Percentiles rank a stretch among this genome's conserved stretches.
Evolutionary conservation across 805 yeast genomes (phyloP).

Genomic region (Ogataea allantospora): DNA sequence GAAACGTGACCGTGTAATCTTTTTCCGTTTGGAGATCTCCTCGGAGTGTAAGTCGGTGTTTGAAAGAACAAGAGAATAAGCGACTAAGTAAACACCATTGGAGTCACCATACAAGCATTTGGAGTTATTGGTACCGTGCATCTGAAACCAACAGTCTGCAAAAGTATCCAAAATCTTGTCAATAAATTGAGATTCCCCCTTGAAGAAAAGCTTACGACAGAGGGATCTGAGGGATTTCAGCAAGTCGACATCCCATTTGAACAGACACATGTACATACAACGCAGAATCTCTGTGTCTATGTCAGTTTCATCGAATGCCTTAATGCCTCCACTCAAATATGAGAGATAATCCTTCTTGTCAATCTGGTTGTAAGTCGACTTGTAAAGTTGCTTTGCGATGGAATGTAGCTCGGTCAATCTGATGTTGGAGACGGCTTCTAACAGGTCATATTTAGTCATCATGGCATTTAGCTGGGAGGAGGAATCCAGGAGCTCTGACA

Average conservation of each 20-base stretch:
- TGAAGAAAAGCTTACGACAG: conserved; percentile 66
- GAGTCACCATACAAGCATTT: conserved; percentile 41
- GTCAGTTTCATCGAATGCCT: conserved; percentile 17
- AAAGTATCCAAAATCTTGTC: conserved; percentile 71
- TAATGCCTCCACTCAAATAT: conserved; percentile 29
- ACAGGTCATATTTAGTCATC: conserved; percentile 3
- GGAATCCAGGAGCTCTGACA: conserved; percentile 3
- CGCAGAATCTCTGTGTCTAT: conserved; percentile 41
- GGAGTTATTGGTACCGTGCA: conserved; percentile 36
- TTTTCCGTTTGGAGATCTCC: conserved; percentile 37
- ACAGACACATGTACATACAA: conserved; percentile 44
- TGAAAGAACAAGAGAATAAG: conserved; percentile 67
- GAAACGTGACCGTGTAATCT: conserved; percentile 43
- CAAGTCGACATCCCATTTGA: conserved; percentile 48
- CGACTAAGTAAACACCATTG: conserved; percentile 64
- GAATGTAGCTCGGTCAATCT: conserved; percentile 11
- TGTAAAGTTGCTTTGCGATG: conserved; percentile 34
- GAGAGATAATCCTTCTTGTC: conserved; percentile 25
- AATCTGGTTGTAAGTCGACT: conserved; percentile 30
- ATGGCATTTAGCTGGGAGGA: conserved; percentile 5
- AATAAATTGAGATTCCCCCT: conserved; percentile 81
- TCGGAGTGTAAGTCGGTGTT: conserved; percentile 75
- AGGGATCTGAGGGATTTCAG: conserved; percentile 55
- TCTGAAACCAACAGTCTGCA: conserved; percentile 61
- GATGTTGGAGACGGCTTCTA: conserved; percentile 5